Percentiles rank a stretch among this genome's conserved stretches.
These are phyloP conservation scores for Colletotrichum cereale DNA, from an alignment of 2,329 filamentous ascomycete genomes.

Conservation along the genomic window DNA sequence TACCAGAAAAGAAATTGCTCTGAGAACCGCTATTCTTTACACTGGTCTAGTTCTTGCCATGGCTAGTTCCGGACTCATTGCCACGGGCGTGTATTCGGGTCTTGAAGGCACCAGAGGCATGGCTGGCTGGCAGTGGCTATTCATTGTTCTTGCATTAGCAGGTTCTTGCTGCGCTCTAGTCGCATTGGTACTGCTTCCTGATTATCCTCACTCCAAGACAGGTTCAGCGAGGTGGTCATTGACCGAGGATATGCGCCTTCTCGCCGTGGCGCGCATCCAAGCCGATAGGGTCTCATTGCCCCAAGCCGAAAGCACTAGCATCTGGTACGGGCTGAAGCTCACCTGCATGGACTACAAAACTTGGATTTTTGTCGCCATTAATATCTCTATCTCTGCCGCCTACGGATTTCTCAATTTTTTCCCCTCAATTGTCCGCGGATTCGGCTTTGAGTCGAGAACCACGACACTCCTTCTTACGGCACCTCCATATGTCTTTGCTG, in stretches of 20 bases:
- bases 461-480: constrained; percentile 66
- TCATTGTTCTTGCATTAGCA: neutral
- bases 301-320: neutral
- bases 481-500: constrained; percentile 67
- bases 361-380: neutral
- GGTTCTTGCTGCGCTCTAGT: neutral
- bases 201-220: neutral
- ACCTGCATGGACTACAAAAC: constrained; percentile 1
- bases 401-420: constrained; percentile 53
- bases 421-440: constrained; percentile 66
- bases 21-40: constrained; percentile 45
- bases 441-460: constrained; percentile 65
- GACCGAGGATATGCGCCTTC: neutral
- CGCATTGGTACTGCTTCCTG: neutral
- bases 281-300: neutral
- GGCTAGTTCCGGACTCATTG: neutral
- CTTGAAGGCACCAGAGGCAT: neutral
- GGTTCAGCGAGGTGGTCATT: neutral
- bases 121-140: neutral
- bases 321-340: neutral
- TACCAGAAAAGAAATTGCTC: constrained; percentile 43
- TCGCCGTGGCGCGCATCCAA: neutral
- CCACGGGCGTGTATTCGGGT: neutral
- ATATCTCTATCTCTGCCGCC: constrained; percentile 40
- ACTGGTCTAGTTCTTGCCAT: neutral